These are phyloP conservation scores for Apiotrichum laibachii DNA, from an alignment of 1,284 basidiomycete species.

Conservation along the genomic window DNA sequence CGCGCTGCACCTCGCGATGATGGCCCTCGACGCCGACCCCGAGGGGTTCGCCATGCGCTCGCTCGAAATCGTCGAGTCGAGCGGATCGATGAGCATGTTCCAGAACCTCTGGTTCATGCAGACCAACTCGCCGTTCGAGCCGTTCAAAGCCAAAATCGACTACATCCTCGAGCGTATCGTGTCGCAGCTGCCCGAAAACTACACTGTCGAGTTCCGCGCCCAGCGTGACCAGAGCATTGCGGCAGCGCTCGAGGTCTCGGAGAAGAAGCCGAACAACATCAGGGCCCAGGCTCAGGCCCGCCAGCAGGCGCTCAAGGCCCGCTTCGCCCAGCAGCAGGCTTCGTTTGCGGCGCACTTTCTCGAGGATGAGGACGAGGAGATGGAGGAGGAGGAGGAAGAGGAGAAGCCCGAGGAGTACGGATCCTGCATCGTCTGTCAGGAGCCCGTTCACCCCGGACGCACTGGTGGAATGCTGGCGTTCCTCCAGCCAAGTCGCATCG, in stretches of 20 bases:
- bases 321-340: conserved; percentile 87
- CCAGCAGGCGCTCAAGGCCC: conserved; percentile 83
- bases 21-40: conserved; percentile 69
- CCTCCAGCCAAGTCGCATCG: conserved; percentile 80
- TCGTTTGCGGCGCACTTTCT: conserved; percentile 58
- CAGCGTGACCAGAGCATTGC: conserved; percentile 56
- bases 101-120: conserved; percentile 70
- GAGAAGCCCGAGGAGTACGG: conserved; percentile 66
- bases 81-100: conserved; percentile 54
- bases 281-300: conserved; percentile 51
- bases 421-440: conserved; percentile 96
- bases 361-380: conserved; percentile 59
- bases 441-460: conserved; percentile 71
- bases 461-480: conserved; percentile 88
- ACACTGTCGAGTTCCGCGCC: conserved; percentile 55
- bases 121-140: conserved; percentile 66
- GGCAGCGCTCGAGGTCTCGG: conserved; percentile 56
- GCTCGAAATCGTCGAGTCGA: conserved; percentile 56
- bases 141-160: conserved; percentile 65
- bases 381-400: conserved; percentile 55
- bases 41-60: conserved; percentile 62
- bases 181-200: conserved; percentile 39
- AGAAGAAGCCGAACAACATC: conserved; percentile 42
- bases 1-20: conserved; percentile 77
- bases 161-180: conserved; percentile 75